A percentile compares a stretch with the other conserved stretches of the same genome.
phyloP scores from a whole-genome alignment of 768 basidiomycete species.

The Termitomyces sp. region DNA sequence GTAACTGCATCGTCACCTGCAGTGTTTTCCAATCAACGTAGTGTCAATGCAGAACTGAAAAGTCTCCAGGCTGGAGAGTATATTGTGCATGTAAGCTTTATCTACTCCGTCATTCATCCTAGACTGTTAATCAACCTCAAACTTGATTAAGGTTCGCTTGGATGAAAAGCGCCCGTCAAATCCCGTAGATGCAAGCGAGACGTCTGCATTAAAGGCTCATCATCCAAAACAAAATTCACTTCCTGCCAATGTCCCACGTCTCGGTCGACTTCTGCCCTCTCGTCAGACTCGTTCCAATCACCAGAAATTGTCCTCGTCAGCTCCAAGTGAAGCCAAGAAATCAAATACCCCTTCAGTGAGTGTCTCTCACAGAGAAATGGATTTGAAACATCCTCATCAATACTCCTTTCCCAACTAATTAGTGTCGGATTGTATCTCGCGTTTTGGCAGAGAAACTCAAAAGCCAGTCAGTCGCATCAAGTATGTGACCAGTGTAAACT shows the following conservation, averaged over 20 bases:
- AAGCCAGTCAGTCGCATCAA: conserved; percentile 12
- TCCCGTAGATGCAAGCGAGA: not conserved
- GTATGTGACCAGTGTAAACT: conserved; percentile 5
- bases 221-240: not conserved
- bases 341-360: not conserved
- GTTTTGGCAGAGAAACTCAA: conserved; percentile 10
- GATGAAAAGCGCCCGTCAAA: not conserved
- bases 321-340: not conserved
- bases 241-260: not conserved
- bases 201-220: too few species aligned
- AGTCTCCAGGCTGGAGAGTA: conserved; percentile 35
- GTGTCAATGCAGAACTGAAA: conserved; percentile 31
- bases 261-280: not conserved
- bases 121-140: not conserved
- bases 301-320: not conserved
- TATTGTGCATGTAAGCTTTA: conserved; percentile 29
- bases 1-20: conserved; percentile 26
- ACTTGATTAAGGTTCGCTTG: conserved; percentile 9
- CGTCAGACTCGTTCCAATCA: not conserved
- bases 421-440: conserved; percentile 5
- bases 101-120: not conserved
- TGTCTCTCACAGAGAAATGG: too few species aligned
- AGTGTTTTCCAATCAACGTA: conserved; percentile 17
- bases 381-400: not conserved
- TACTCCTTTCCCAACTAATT: not conserved